These are phyloP conservation scores for Purpureocillium lavendulum DNA, from an alignment of 2,329 filamentous ascomycete species.

Conservation along the genomic window DNA sequence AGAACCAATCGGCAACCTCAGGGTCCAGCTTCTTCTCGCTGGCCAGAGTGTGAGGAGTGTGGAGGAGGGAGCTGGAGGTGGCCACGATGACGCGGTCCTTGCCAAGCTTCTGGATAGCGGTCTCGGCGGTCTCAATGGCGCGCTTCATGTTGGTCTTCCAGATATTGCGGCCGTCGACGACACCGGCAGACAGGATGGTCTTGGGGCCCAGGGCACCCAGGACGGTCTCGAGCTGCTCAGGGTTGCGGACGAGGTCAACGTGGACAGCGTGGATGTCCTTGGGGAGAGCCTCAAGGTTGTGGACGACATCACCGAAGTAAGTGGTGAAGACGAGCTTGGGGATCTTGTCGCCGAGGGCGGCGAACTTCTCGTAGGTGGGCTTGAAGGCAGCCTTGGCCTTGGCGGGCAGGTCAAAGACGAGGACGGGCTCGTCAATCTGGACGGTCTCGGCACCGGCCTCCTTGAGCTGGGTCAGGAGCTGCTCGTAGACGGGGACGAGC, in stretches of 20 bases:
- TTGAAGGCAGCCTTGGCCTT: constrained; percentile 97
- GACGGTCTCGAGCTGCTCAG: constrained; percentile 90
- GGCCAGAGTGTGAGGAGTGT: constrained; percentile 95
- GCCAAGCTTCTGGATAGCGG: constrained; percentile 86
- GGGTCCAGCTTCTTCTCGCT: constrained; percentile 97
- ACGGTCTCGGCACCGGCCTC: constrained; percentile 90
- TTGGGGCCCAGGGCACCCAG: constrained; percentile 74
- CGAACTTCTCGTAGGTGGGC: constrained; percentile 88
- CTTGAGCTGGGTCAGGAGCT: constrained; percentile 91
- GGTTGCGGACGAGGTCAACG: constrained; percentile 94
- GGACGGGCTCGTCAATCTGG: constrained; percentile 95
- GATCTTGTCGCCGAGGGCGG: constrained; percentile 66
- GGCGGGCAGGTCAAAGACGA: constrained; percentile 85
- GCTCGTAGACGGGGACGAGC: constrained; percentile 88
- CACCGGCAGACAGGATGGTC: constrained; percentile 87
- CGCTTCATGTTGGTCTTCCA: constrained; percentile 99
- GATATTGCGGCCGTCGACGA: constrained; percentile 98
- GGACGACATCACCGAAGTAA: constrained; percentile 98
- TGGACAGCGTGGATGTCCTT: constrained; percentile 78
- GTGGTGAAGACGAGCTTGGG: constrained; percentile 88
- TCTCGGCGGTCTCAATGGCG: constrained; percentile 84
- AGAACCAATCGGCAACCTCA: constrained; percentile 97
- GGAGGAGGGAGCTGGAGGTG: constrained; percentile 94
- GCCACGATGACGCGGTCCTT: constrained; percentile 96
- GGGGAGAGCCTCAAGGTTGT: constrained; percentile 91